Evolutionary conservation across 2,329 filamentous ascomycete species (phyloP).

Genomic region (Xylaria sp.): DNA sequence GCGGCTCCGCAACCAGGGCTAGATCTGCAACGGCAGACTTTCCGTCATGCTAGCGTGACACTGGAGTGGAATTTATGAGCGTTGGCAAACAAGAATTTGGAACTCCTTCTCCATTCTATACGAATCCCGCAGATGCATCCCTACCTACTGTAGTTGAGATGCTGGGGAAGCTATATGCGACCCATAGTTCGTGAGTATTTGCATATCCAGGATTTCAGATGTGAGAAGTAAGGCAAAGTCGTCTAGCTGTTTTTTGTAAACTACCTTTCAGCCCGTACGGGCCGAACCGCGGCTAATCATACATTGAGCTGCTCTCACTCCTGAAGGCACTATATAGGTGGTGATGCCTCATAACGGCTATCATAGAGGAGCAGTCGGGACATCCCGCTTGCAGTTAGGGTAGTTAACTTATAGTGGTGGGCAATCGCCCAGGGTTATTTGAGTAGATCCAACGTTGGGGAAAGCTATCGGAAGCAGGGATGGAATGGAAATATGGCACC

Average conservation of each 20-base stretch:
- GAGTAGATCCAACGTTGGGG: neutral
- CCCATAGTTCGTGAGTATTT: neutral
- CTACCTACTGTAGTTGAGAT: conserved; percentile 2
- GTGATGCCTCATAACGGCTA: neutral
- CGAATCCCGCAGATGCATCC: conserved; percentile 25
- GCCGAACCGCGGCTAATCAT: conserved; percentile 21
- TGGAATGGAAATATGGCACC: neutral
- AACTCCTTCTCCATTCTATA: conserved; percentile 12
- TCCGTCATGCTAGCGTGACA: conserved; percentile 17
- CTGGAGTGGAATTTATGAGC: conserved; percentile 4
- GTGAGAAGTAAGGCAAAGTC: neutral
- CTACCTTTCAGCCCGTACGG: neutral
- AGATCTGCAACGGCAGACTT: conserved; percentile 22
- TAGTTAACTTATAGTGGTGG: neutral
- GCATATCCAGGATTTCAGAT: neutral
- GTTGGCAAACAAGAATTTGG: conserved; percentile 25
- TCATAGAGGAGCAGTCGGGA: neutral
- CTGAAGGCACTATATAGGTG: neutral
- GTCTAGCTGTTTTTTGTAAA: neutral
- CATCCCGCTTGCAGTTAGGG: neutral
- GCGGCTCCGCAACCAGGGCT: conserved; percentile 22
- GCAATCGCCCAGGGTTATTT: neutral
- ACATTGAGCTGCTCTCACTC: neutral
- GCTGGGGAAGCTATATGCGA: conserved; percentile 20
- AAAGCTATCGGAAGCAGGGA: conserved; percentile 9